phyloP scores from a whole-genome alignment of 306 rosid genomes.

The Amphicarpaea edgeworthii region DNA sequence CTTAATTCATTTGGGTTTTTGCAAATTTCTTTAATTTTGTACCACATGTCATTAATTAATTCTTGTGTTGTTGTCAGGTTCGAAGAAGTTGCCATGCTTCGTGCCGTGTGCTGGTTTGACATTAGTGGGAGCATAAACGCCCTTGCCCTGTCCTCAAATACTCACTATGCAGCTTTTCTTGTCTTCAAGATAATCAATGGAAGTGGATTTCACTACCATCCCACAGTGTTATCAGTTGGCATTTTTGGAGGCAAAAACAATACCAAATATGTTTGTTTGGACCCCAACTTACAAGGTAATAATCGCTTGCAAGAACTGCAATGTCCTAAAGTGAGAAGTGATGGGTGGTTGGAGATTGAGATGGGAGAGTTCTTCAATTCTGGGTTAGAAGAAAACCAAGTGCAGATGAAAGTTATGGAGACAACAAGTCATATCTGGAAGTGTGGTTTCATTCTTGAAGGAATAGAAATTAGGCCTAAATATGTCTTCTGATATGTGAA shows the following conservation, averaged over 20 bases:
- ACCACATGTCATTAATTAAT: background rate
- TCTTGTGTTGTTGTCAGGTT: slow-evolving; percentile 55
- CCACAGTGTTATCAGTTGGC: slow-evolving; percentile 46
- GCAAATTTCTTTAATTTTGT: background rate
- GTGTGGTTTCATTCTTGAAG: slow-evolving; percentile 47
- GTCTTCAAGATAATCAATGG: slow-evolving; percentile 56
- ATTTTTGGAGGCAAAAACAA: slow-evolving; percentile 23
- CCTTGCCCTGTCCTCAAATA: slow-evolving; percentile 53
- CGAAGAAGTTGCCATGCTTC: slow-evolving; percentile 56
- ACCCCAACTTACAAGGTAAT: background rate
- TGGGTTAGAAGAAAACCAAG: slow-evolving; percentile 50
- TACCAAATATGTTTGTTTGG: slow-evolving; percentile 37
- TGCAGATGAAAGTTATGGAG: slow-evolving; percentile 56
- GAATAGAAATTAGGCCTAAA: slow-evolving; percentile 2
- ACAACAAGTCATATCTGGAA: slow-evolving; percentile 45
- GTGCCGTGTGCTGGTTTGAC: slow-evolving; percentile 61
- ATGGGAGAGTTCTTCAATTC: slow-evolving; percentile 65
- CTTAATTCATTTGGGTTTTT: too few species aligned
- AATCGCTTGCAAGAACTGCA: background rate
- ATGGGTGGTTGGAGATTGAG: slow-evolving; percentile 72
- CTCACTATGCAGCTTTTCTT: slow-evolving; percentile 59
- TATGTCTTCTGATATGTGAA: background rate
- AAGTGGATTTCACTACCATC: slow-evolving; percentile 49
- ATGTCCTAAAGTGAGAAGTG: slow-evolving; percentile 52
- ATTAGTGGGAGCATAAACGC: slow-evolving; percentile 60